Percentiles rank a stretch among this genome's conserved stretches.
Conservation (phyloP, 1,139 yeast genomes). For the Lodderomyces metapsilosis region DNA sequence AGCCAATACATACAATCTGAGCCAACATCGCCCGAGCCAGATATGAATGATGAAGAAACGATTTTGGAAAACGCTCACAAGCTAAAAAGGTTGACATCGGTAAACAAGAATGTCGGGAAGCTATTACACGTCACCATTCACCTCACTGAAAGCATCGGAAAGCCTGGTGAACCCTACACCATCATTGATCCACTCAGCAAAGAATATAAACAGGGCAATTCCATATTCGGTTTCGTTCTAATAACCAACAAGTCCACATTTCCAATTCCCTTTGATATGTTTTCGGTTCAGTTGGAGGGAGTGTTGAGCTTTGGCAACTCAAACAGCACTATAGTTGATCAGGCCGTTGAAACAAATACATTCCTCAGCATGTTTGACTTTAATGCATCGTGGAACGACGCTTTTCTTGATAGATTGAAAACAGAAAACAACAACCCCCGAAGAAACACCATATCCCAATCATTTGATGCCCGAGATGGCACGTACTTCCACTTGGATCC, state of each 20-base stretch:
- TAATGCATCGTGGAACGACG: conserved; percentile 44
- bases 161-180: conserved; percentile 28
- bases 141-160: conserved; percentile 33
- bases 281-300: conserved; percentile 39
- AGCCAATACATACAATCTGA: conserved; percentile 23
- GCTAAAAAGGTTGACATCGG: conserved; percentile 30
- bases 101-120: conserved; percentile 29
- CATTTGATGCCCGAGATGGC: conserved; percentile 33
- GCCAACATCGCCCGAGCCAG: conserved; percentile 21
- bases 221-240: conserved; percentile 37
- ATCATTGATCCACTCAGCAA: conserved; percentile 28
- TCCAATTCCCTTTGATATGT: conserved; percentile 40
- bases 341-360: conserved; percentile 12
- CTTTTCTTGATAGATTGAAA: conserved; percentile 27
- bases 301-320: conserved; percentile 24
- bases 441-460: conserved; percentile 14
- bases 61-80: conserved; percentile 38
- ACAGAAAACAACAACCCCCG: conserved; percentile 31
- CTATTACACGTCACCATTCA: conserved; percentile 26
- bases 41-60: conserved; percentile 17
- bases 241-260: conserved; percentile 30
- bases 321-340: conserved; percentile 13
- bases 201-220: conserved; percentile 42
- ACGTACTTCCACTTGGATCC: conserved; percentile 27
- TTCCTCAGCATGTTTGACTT: conserved; percentile 43